phyloP scores from a whole-genome alignment of 2,329 filamentous ascomycete species.

The Penicillium sp. region DNA sequence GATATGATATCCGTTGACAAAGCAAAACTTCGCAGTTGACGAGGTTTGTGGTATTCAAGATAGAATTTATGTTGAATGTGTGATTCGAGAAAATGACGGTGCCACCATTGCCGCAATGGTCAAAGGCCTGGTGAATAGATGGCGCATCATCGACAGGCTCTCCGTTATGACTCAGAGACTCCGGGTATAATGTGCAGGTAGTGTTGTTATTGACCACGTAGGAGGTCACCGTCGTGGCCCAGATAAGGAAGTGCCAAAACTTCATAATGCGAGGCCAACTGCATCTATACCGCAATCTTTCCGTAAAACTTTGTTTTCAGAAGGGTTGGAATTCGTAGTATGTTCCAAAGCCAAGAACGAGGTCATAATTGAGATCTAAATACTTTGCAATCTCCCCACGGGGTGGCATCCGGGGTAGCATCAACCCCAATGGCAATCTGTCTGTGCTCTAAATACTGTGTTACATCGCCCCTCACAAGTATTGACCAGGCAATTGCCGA shows the following conservation, averaged over 20 bases:
- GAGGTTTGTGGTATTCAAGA: conserved; percentile 25
- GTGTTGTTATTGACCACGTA: not conserved
- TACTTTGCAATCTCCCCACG: not conserved
- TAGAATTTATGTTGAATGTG: conserved; percentile 23
- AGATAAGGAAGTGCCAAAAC: not conserved
- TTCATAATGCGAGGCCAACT: not conserved
- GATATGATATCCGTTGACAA: too few species aligned
- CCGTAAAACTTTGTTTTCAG: too few species aligned
- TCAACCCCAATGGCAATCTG: not conserved
- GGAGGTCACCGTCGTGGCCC: not conserved
- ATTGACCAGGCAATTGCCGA: not conserved
- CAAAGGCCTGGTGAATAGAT: conserved; percentile 32
- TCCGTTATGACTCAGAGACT: conserved; percentile 24
- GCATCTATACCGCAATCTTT: not conserved
- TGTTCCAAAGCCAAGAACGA: not conserved
- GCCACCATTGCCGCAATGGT: conserved; percentile 33
- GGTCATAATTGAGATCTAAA: not conserved
- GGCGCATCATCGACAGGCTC: conserved; percentile 25
- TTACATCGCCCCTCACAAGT: not conserved
- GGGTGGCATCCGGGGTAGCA: too few species aligned
- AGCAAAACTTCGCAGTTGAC: conserved; percentile 1
- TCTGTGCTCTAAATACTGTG: not conserved
- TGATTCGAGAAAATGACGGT: conserved; percentile 30
- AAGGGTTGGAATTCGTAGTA: too few species aligned
- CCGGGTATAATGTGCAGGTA: conserved; percentile 27